Base-by-base conservation (phyloP, 1,284 basidiomycete genomes). In the Hypsizygus ulmarius region DNA sequence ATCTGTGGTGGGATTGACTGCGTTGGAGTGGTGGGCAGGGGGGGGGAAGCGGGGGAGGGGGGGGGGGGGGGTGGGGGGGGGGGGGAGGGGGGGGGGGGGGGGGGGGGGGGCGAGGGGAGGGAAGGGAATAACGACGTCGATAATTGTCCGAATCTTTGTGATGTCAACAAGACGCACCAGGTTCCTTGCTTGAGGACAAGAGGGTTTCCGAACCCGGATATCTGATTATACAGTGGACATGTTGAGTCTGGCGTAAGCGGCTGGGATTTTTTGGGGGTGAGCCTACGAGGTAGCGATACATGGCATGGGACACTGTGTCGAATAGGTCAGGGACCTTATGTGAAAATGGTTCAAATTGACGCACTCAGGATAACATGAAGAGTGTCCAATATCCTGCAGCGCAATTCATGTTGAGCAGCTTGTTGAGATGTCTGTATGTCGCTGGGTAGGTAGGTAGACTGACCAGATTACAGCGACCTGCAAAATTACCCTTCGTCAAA, bases 271-370 rank as follows among this genome's bases (percentile, higher is more conserved):
- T n/a, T 19, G 18, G 39, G 9, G 39, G 25, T 10, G 3, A 27
- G 39, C 67, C 19, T 53, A 74, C 72, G 36, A 74, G 66, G 50
- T 73, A 74, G 45, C 62, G 53, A 54, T 74, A 66, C 52, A 73
- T 59, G 5, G 66, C 52, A 57, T 74, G 70, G 38, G 67, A 69
- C 64, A 73, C 72, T 74, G 50, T 9, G 29, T 45, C 28, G 39
- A 28, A 30, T 18, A 9, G 27, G 15, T 21, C 39, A 19, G 36
- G 6, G 21, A 47, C 45, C 28, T 14, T 45, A 3, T 28, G 27
- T 36, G 9, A 54, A n/a, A 3, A 30, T n/a, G 19, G 19, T 15
- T 16, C 12, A 40, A 28, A 34, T 10, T 18, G 32, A 55, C 72
- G 43, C 45, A 73, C 73, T 70, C 37, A 75, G 60, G 29, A 64